These are phyloP conservation scores for Chalciporus piperatus DNA, from an alignment of 768 basidiomycete species.

Conservation along the genomic window DNA sequence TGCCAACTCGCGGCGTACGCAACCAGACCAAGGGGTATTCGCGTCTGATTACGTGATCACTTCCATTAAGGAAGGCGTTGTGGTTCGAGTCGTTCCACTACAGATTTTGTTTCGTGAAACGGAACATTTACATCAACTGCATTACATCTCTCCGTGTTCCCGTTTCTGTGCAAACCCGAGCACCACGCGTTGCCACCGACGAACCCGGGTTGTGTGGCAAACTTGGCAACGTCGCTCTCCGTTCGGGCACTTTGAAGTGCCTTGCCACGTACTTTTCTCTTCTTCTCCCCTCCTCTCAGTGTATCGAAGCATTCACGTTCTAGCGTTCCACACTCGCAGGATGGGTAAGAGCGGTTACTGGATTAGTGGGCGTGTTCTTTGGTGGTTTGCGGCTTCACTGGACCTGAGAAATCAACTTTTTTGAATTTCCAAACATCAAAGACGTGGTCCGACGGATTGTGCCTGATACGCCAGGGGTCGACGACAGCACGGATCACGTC, in stretches of 20 bases:
- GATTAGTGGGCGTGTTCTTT: neutral
- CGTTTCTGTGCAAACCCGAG: neutral
- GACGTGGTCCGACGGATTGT: neutral
- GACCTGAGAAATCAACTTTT: neutral
- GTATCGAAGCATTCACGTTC: neutral
- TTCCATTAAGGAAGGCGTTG: neutral
- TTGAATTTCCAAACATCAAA: neutral
- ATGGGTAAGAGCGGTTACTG: neutral
- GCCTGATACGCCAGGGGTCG: neutral
- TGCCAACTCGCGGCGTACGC: conserved; percentile 37
- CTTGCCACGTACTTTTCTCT: too few species aligned
- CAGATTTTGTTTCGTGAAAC: too few species aligned
- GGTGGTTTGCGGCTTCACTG: neutral
- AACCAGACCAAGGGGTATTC: conserved; percentile 37
- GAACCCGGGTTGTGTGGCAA: neutral
- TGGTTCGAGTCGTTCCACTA: too few species aligned
- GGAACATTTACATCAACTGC: neutral
- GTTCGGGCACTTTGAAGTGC: neutral
- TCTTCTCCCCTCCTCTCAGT: too few species aligned
- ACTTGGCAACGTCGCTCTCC: neutral
- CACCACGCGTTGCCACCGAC: neutral
- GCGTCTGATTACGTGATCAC: conserved; percentile 34
- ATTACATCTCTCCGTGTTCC: too few species aligned
- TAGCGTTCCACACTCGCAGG: neutral
- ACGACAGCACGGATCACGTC: neutral